Conservation (phyloP, 495 filamentous ascomycete genomes). For the Penicillium samsonianum region DNA sequence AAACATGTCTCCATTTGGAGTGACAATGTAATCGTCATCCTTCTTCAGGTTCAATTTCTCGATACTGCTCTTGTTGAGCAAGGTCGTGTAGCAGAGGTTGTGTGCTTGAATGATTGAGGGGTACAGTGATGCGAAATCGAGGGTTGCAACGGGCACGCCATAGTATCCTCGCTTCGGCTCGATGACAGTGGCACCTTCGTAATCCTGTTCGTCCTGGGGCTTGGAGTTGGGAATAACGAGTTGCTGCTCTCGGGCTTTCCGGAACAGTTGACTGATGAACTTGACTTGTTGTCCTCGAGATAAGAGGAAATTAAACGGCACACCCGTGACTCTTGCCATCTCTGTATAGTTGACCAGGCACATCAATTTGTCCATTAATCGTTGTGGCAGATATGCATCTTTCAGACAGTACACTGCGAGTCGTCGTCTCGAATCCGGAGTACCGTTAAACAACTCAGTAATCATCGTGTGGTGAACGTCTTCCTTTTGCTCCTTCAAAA, state of each 20-base stretch:
- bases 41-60: conserved; percentile 73
- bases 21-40: conserved; percentile 94
- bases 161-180: conserved; percentile 93
- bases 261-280: conserved; percentile 95
- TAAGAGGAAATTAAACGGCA: conserved; percentile 94
- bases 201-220: conserved; percentile 72
- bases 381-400: conserved; percentile 93
- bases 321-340: conserved; percentile 98
- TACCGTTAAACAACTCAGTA: conserved; percentile 94
- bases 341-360: conserved; percentile 98
- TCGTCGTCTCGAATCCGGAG: conserved; percentile 83
- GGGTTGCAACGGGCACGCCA: conserved; percentile 88
- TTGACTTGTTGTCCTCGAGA: conserved; percentile 95
- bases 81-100: conserved; percentile 96
- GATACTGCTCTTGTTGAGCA: conserved; percentile 77
- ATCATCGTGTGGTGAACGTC: conserved; percentile 99
- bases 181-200: conserved; percentile 97
- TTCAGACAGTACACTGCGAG: conserved; percentile 97
- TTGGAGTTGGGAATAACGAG: conserved; percentile 88
- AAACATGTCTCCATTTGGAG: conserved; percentile 92
- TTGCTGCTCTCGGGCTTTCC: conserved; percentile 87
- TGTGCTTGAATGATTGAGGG: conserved; percentile 99
- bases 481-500: conserved; percentile 96
- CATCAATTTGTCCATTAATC: conserved; percentile 96
- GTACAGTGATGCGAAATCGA: conserved; percentile 98